Conservation (phyloP, 1,284 basidiomycete genomes). For the Pholiota adiposa region DNA sequence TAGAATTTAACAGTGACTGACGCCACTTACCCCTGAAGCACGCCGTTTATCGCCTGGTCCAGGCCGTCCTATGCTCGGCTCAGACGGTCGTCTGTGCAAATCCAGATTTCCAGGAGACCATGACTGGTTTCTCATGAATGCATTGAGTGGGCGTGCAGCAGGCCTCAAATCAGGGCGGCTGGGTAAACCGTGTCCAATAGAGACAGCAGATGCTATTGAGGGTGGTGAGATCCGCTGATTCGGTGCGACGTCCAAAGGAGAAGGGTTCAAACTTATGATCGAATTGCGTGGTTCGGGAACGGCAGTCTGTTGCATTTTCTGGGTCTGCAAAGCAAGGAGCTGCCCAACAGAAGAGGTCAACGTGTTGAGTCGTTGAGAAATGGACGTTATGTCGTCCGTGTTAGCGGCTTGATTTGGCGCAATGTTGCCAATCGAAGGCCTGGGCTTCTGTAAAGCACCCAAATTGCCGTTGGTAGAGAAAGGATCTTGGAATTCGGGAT, state of each 20-base stretch:
- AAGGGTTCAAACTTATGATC: slow-evolving; percentile 47
- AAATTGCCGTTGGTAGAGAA: slow-evolving; percentile 53
- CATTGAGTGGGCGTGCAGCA: slow-evolving; percentile 61
- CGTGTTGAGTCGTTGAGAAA: slow-evolving; percentile 81
- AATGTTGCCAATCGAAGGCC: slow-evolving; percentile 67
- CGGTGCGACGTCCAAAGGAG: slow-evolving; percentile 53
- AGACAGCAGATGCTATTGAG: slow-evolving; percentile 37
- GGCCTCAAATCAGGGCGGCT: slow-evolving; percentile 64
- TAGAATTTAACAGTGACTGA: not conserved
- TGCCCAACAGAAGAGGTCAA: slow-evolving; percentile 89
- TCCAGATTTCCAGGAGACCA: slow-evolving; percentile 83
- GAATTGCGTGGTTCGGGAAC: slow-evolving; percentile 45
- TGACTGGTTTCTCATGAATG: slow-evolving; percentile 63
- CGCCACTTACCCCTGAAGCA: slow-evolving; percentile 65
- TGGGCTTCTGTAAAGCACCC: slow-evolving; percentile 47
- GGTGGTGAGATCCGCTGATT: slow-evolving; percentile 51
- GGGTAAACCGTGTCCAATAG: slow-evolving; percentile 59
- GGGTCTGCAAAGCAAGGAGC: slow-evolving; percentile 76
- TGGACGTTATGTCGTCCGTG: slow-evolving; percentile 73
- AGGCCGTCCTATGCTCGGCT: slow-evolving; percentile 42
- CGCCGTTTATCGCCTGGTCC: slow-evolving; percentile 70
- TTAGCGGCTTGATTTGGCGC: slow-evolving; percentile 70
- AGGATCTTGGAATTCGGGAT: slow-evolving; percentile 80
- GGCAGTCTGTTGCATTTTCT: slow-evolving; percentile 56
- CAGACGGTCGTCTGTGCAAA: slow-evolving; percentile 59